phyloP scores from a whole-genome alignment of 192 early-diverging fungal genomes.

The Mortierella antarctica region DNA sequence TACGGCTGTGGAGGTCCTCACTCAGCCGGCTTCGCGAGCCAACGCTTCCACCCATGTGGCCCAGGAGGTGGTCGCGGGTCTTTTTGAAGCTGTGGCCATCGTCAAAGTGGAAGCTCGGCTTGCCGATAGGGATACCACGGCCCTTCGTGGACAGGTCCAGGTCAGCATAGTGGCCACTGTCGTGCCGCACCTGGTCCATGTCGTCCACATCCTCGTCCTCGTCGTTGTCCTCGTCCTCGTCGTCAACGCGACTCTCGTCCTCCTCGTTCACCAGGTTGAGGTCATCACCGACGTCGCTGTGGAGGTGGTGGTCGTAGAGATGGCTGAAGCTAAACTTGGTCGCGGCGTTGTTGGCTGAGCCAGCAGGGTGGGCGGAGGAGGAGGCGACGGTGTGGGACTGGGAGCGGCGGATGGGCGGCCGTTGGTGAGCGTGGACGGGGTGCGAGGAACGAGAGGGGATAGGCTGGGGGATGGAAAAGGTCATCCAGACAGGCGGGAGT shows the following conservation, averaged over 20 bases:
- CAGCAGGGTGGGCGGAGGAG: neutral
- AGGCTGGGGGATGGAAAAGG: slow-evolving; percentile 51
- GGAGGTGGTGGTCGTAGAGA: slow-evolving; percentile 10
- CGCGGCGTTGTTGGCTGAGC: neutral
- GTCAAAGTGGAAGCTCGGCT: slow-evolving; percentile 16
- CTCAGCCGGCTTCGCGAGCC: slow-evolving; percentile 5
- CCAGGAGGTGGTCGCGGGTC: neutral
- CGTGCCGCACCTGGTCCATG: slow-evolving; percentile 1
- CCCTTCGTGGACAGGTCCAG: slow-evolving; percentile 8
- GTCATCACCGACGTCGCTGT: slow-evolving; percentile 5
- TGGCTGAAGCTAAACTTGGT: slow-evolving; percentile 21
- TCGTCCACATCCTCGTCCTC: slow-evolving; percentile 22
- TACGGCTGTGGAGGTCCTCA: neutral
- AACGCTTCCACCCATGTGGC: slow-evolving; percentile 9
- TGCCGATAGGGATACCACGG: slow-evolving; percentile 35
- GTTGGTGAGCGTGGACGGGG: slow-evolving; percentile 44
- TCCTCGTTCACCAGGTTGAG: slow-evolving; percentile 9
- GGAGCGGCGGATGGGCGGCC: slow-evolving; percentile 39
- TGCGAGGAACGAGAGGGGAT: slow-evolving; percentile 51
- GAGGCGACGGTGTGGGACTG: slow-evolving; percentile 22
- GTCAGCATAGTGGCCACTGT: slow-evolving; percentile 43
- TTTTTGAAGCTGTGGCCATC: slow-evolving; percentile 9
- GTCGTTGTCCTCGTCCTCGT: slow-evolving; percentile 2
- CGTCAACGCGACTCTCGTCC: slow-evolving; percentile 5
- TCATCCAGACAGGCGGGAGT: slow-evolving; percentile 17